These are phyloP conservation scores for Didymella keratinophila DNA, from an alignment of 2,329 filamentous ascomycete genomes.

Conservation along the genomic window DNA sequence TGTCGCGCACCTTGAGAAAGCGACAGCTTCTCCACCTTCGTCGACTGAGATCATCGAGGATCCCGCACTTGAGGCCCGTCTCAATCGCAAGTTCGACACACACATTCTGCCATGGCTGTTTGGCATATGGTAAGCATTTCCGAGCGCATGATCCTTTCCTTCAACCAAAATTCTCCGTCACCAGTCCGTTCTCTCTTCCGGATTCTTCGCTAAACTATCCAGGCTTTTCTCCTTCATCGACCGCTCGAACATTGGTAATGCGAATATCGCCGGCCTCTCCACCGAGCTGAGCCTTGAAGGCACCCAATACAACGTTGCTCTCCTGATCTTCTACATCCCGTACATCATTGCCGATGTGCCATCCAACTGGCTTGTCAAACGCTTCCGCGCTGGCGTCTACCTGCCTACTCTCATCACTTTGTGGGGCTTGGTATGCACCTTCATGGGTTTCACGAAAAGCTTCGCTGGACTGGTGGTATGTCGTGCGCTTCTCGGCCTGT, in stretches of 20 bases:
- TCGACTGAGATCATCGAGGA: constrained; percentile 7
- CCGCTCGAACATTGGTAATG: constrained; percentile 54
- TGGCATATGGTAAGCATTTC: constrained; percentile 45
- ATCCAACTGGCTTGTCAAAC: constrained; percentile 53
- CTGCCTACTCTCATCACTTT: constrained; percentile 50
- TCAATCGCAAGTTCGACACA: constrained; percentile 54
- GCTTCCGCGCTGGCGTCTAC: constrained; percentile 52
- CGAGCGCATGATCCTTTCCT: background rate
- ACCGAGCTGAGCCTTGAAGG: constrained; percentile 51
- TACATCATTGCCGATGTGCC: constrained; percentile 55
- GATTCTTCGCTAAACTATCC: background rate
- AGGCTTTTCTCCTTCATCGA: constrained; percentile 58
- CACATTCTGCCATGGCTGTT: constrained; percentile 58
- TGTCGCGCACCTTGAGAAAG: constrained; percentile 3
- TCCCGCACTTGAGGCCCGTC: constrained; percentile 38
- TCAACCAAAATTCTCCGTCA: too few species aligned
- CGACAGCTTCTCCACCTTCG: background rate
- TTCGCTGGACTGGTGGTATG: constrained; percentile 53
- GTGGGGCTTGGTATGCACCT: constrained; percentile 53
- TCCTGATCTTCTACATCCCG: constrained; percentile 56
- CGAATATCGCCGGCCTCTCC: constrained; percentile 53
- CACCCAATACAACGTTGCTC: constrained; percentile 53
- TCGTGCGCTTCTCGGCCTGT: constrained; percentile 53
- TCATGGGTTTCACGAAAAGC: constrained; percentile 53
- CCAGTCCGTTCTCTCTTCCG: too few species aligned